Evolutionary conservation across 345 rosid genomes (phyloP), one percentile per base, ranked within the genome.

Genomic region (Nephelium lappaceum): DNA sequence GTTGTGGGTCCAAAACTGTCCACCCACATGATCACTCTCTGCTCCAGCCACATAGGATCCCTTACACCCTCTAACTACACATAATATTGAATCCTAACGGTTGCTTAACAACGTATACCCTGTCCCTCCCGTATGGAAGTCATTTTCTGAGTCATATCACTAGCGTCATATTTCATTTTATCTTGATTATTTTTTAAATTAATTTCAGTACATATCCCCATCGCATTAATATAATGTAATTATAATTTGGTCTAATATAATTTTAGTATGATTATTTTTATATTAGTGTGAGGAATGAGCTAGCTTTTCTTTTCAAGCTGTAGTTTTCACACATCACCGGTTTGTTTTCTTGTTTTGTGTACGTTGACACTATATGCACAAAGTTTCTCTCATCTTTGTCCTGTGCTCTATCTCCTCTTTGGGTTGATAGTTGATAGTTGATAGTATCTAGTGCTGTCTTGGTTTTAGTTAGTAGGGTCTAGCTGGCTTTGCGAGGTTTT

Each of bases 291-390:
- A 27, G 16, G 25, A 25, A 4, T 15, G 25, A 14, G 57, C 24
- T 43, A 5, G 23, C 36, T 42, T 60, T 58, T 21, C 19, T 41
- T 41, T 39, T 43, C 25, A 0, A 43, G 77, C 69, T 74, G 77
- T 62, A 51, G 71, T 51, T 64, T 75, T 74, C 69, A 39, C 55
- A 23, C 25, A 15, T 69, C 68, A 73, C n/a, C 39, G 39, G 68
- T 73, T 73, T 73, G 57, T 61, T 58, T 73, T 19, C 51, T 73
- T 61, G 68, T 73, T 42, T 60, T 7, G 41, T 36, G 77, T 61
- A 74, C 43, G 23, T n/a, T 43, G 69, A 57, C 69, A 19, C 16
- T 74, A 24, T 27, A 31, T 11, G 7, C 47, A 0, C 62, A 75
- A 11, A 65, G 31, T 43, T 49, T 27, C 31, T 49, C 36, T 75